Base-by-base conservation (phyloP, 169 alveolate genomes). In the Plasmodium vinckei region DNA sequence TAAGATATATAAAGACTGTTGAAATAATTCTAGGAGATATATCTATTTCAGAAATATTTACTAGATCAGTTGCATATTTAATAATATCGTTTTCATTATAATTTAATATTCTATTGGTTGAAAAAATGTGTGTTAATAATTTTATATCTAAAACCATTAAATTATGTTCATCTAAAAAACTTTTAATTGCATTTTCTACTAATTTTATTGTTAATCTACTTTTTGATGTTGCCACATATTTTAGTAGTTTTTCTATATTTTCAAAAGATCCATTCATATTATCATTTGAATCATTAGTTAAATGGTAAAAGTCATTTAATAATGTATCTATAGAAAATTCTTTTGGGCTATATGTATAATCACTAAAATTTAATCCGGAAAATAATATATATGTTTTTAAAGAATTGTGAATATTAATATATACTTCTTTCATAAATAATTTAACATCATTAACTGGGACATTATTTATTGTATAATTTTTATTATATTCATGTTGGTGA, bases 401-500 rank as follows among this genome's bases (percentile, higher is more conserved):
- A 21, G 75, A 46, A 46, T 77, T 44, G 15, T 77, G 72, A 23
- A 77, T 64, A 64, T 44, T 77, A 9, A 46, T 53, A 69, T 77
- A 77, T n/a, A 44, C 65, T 13, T 63, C 70, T 44, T 77, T 77
- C 9, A 77, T 1, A 69, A 77, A 63, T 57, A 77, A 69, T 17
- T 13, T n/a, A 9, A 77, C 4, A 42, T 77, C 88, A 7, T 56
- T 49, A 42, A 63, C 65, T 46, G 88, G 57, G 7, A 77, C 15
- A 21, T 65, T 77, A 64, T 77, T 77, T 77, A 77, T 77, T 44
- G 72, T 77, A 54, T 77, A 77, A 63, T 25, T 23, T 63, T 77
- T 77, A 17, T 77, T 13, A 9, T 64, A 49, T 7, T 64, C 75
- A 1, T 64, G 71, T 10, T 25, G 19, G 21, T 68, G 63, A 64